Conservation (phyloP, 805 yeast genomes). For the Starmera pachycereana region DNA sequence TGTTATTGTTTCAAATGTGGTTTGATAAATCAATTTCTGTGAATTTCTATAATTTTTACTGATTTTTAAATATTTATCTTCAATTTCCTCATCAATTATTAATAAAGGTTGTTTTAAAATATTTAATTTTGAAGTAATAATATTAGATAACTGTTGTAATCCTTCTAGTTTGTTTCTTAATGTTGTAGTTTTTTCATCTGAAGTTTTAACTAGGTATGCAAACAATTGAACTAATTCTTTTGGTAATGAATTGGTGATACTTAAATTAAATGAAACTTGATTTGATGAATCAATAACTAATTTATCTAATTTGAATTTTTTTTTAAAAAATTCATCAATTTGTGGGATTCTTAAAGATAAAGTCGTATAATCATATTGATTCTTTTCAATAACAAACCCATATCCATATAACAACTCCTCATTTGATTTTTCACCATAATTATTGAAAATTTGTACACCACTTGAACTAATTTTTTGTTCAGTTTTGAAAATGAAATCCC, state of each 20-base stretch:
- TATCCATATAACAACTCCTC: constrained; percentile 75
- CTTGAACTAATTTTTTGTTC: constrained; percentile 16
- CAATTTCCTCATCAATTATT: constrained; percentile 11
- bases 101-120: constrained; percentile 26
- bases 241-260: constrained; percentile 27
- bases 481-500: constrained; percentile 32
- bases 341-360: constrained; percentile 46
- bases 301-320: constrained; percentile 24
- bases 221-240: constrained; percentile 41
- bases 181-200: constrained; percentile 36
- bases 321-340: constrained; percentile 20
- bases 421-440: constrained; percentile 83
- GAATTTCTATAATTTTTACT: constrained; percentile 36
- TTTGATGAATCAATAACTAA: constrained; percentile 23
- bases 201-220: constrained; percentile 38
- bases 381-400: constrained; percentile 59
- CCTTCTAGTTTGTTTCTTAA: constrained; percentile 55
- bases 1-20: constrained; percentile 34
- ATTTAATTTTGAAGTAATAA: constrained; percentile 40
- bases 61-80: constrained; percentile 17
- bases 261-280: constrained; percentile 29
- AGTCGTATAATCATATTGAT: constrained; percentile 47
- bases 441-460: constrained; percentile 55
- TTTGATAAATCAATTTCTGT: constrained; percentile 38
- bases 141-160: constrained; percentile 37